Evolutionary conservation across 2,329 filamentous ascomycete genomes (phyloP).

Genomic region (Mycosphaerella sp.): DNA sequence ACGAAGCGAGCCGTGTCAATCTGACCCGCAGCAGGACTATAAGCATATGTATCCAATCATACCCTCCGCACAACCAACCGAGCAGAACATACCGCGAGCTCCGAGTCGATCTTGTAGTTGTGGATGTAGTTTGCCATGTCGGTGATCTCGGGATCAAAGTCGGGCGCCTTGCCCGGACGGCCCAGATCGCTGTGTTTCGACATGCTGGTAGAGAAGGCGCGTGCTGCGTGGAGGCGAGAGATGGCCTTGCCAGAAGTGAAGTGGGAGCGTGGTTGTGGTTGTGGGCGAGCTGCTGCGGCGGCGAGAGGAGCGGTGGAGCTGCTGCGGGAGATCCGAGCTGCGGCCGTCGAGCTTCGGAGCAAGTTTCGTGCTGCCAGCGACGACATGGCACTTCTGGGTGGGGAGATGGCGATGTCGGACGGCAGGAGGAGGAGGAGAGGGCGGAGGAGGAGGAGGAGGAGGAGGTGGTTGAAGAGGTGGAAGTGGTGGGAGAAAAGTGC

Average conservation of each 20-base stretch:
- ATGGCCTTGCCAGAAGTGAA: not conserved
- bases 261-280: not conserved
- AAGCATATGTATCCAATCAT: conserved; percentile 1
- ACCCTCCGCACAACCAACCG: no score
- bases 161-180: conserved; percentile 27
- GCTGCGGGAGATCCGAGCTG: conserved; percentile 24
- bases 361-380: conserved; percentile 37
- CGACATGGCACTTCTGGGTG: conserved; percentile 26
- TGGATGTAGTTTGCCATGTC: conserved; percentile 95
- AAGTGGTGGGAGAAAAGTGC: no score
- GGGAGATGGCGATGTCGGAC: not conserved
- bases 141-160: conserved; percentile 84
- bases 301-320: conserved; percentile 28
- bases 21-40: conserved; percentile 40
- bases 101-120: conserved; percentile 83
- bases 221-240: conserved; percentile 18
- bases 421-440: not conserved
- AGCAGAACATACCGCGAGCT: conserved; percentile 69
- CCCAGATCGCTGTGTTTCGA: conserved; percentile 28
- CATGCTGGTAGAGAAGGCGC: conserved; percentile 33
- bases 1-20: conserved; percentile 96
- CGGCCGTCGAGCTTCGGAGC: conserved; percentile 28
- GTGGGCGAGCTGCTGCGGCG: conserved; percentile 6
- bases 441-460: not conserved
- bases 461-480: no score